phyloP scores from a whole-genome alignment of 1,284 basidiomycete species.

The Apiotrichum laibachii region DNA sequence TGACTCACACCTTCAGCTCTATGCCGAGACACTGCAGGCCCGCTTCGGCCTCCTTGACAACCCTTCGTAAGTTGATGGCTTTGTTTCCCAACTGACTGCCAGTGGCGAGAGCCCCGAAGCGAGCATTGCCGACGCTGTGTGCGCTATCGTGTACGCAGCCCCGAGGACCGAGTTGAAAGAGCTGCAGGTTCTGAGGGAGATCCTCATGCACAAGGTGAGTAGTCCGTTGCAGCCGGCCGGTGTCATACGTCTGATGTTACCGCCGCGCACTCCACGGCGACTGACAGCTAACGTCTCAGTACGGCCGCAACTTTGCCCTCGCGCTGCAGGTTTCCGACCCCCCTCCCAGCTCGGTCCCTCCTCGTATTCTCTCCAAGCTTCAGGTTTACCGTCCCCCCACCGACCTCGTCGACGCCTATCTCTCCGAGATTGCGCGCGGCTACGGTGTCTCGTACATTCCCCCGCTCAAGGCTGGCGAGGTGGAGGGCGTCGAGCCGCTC shows the following conservation, averaged over 20 bases:
- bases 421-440: constrained; percentile 80
- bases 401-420: constrained; percentile 80
- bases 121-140: constrained; percentile 67
- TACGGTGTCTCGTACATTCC: constrained; percentile 74
- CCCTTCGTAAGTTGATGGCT: constrained; percentile 26
- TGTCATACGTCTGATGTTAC: not conserved
- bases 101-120: constrained; percentile 80
- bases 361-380: constrained; percentile 62
- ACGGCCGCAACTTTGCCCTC: constrained; percentile 46
- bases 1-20: constrained; percentile 56
- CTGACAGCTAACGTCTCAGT: constrained; percentile 25
- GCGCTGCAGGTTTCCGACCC: constrained; percentile 50
- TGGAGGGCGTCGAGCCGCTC: not conserved
- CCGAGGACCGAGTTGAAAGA: constrained; percentile 90
- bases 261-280: not conserved
- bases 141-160: constrained; percentile 82
- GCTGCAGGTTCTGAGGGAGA: constrained; percentile 82
- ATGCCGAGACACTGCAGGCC: constrained; percentile 86
- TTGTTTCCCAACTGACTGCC: not conserved
- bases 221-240: not conserved
- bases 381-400: constrained; percentile 64
- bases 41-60: constrained; percentile 83
- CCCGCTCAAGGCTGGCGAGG: constrained; percentile 22
- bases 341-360: constrained; percentile 54
- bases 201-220: constrained; percentile 75